Base-by-base conservation (phyloP, 176 grass and related monocot species). In the Rhynchospora tenuis region DNA sequence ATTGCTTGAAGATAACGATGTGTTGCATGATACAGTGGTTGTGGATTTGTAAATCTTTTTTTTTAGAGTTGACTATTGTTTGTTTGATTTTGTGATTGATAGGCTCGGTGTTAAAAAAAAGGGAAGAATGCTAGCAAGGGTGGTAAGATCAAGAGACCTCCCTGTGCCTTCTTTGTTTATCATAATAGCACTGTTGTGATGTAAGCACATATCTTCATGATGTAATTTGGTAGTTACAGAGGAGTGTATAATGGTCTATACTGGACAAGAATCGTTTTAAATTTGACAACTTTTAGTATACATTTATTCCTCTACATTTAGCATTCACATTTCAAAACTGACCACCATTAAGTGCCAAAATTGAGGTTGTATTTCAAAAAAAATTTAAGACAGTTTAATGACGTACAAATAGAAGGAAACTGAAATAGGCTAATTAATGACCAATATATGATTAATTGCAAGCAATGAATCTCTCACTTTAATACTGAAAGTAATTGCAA, bases 111-210 rank as follows among this genome's bases (percentile, higher is more conserved):
- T 82, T 82, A 59, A 51, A 5, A 33, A 33, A 89, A 89, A 45
- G 85, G 70, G 59, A 81, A 81, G 45, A 69, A 80, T 19, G 10
- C 51, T 19, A 70, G 31, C 33, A 89, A 89, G 83, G 86, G 83
- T 62, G 72, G 38, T 20, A 76, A 83, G 78, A 79, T 85, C 26
- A 89, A 89, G 88, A 89, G 88, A 79, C 84, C 88, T 79, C 79
- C 88, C 0, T 81, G 79, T 47, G 88, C 88, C 47, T 89, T 89
- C 84, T 89, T 89, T 48, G 88, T 33, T 33, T 3, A 33, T 33
- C 3, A 33, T 33, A 33, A 33, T 3, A 33, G 31, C 31, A 33
- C 3, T 33, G 31, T 89, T 26, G 83, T 86, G 50, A 86, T 89
- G 88, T 89, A 86, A 79, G 20, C 20, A 28, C 9, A 33, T 33